These are phyloP conservation scores for Chytriomyces hyalinus DNA, from an alignment of 192 early-diverging fungal genomes.

Conservation along the genomic window DNA sequence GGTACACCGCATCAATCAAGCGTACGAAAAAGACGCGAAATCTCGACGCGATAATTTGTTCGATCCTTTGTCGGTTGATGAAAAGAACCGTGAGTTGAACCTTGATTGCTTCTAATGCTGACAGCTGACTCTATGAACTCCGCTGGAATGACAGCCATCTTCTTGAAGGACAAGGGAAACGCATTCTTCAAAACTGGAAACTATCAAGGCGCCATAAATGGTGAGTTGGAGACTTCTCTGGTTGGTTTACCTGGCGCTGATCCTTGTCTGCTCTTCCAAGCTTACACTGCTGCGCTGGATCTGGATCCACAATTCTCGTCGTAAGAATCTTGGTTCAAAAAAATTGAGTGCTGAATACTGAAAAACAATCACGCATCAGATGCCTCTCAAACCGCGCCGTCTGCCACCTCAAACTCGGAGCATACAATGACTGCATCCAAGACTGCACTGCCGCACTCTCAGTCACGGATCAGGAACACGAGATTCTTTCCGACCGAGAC, in stretches of 20 bases:
- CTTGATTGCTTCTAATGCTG: not conserved
- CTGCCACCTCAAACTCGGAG: constrained; percentile 64
- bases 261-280: constrained; percentile 7
- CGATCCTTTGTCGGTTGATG: constrained; percentile 16
- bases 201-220: constrained; percentile 68
- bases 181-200: constrained; percentile 68
- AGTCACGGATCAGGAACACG: constrained; percentile 45
- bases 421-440: constrained; percentile 58
- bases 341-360: not conserved
- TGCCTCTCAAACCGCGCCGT: constrained; percentile 72
- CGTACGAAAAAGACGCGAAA: constrained; percentile 28
- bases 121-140: not conserved
- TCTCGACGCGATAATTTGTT: constrained; percentile 9
- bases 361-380: constrained; percentile 23
- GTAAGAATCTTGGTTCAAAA: constrained; percentile 37
- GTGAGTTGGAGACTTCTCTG: not conserved
- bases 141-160: constrained; percentile 27
- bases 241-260: not conserved
- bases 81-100: constrained; percentile 36
- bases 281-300: constrained; percentile 70
- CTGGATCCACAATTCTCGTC: constrained; percentile 66
- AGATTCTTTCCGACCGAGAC: constrained; percentile 27
- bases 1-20: constrained; percentile 48
- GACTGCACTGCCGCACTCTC: constrained; percentile 71
- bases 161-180: constrained; percentile 72